Evolutionary conservation across 805 yeast species (phyloP), one percentile per base, ranked within the genome.

Genomic region (Yamadazyma insecticola): DNA sequence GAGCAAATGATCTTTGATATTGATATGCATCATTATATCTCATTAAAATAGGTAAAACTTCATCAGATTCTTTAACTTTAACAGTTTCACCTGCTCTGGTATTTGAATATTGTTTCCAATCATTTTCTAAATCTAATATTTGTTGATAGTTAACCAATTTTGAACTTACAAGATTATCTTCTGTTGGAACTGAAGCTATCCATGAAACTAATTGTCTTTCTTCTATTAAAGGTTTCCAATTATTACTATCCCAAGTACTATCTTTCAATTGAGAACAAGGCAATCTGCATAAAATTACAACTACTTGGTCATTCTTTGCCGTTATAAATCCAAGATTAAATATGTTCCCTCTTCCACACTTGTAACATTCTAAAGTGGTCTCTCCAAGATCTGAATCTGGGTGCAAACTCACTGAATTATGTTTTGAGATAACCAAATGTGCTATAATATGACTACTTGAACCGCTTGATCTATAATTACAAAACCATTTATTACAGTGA

Each of bases 171-270:
- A 67, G 53, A 28, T 79, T 83, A 17, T 75, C 85, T 33, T 80
- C 87, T 1, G 66, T 47, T 0, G 96, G 95, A 3, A 62, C 67
- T 2, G 76, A 63, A 0, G 87, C 89, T 9, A 89, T 74, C 96
- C 96, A 89, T 2, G 86, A 63, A 35, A 89, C 62, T 36, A 89
- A 74, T 40, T 75, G 79, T 22, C 94, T 68, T 42, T 86, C 81
- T 42, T 82, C 90, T 35, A 89, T 84, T 33, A 89, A 61, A 0
- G 96, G 73, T 48, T 81, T 86, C 97, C 97, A 89, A 38, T 83
- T 81, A 24, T 68, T 73, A 0, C 89, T 79, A 47, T 87, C 95
- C 97, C 96, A 89, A 47, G 80, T 78, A 17, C 72, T 60, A 53
- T 82, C 86, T 42, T 81, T 78, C 6, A 69, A 55, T 49, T 79